Evolutionary conservation across 2,329 filamentous ascomycete species (phyloP).

Genomic region (Penicillium sp.): DNA sequence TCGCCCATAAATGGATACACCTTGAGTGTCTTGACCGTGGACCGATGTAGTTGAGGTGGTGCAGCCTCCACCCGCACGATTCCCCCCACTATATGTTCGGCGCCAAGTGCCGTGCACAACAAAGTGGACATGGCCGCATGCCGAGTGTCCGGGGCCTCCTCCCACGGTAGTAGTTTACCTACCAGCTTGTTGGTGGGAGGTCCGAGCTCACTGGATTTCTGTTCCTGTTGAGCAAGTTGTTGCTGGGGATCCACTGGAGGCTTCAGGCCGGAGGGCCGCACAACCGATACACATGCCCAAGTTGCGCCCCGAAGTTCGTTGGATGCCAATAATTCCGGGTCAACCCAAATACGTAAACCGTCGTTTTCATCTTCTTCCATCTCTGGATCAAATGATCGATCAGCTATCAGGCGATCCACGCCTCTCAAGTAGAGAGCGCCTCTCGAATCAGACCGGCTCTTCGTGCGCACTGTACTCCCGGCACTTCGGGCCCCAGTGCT

Average conservation of each 20-base stretch:
- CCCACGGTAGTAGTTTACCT: conserved; percentile 71
- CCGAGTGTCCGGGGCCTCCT: conserved; percentile 77
- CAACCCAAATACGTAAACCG: conserved; percentile 75
- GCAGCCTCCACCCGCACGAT: conserved; percentile 84
- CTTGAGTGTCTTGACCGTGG: conserved; percentile 64
- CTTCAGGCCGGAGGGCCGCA: conserved; percentile 74
- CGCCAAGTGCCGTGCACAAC: conserved; percentile 69
- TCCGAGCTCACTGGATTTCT: conserved; percentile 53
- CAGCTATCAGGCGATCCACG: conserved; percentile 64
- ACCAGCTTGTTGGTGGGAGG: conserved; percentile 64
- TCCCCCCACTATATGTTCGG: conserved; percentile 71
- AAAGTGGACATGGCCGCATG: conserved; percentile 73
- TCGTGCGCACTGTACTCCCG: conserved; percentile 63
- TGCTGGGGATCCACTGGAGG: conserved; percentile 65
- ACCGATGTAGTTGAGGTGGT: conserved; percentile 63
- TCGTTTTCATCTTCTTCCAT: conserved; percentile 51
- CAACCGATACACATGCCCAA: conserved; percentile 78
- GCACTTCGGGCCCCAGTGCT: conserved; percentile 66
- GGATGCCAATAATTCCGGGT: conserved; percentile 67
- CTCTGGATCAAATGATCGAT: conserved; percentile 74
- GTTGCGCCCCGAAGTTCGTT: conserved; percentile 70
- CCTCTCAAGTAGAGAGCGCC: conserved; percentile 68
- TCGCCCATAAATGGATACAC: conserved; percentile 71
- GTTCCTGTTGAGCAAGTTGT: conserved; percentile 60
- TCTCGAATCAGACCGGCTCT: conserved; percentile 59